Evolutionary conservation across 805 yeast genomes (phyloP).

Genomic region (Torulaspora microellipsoides): DNA sequence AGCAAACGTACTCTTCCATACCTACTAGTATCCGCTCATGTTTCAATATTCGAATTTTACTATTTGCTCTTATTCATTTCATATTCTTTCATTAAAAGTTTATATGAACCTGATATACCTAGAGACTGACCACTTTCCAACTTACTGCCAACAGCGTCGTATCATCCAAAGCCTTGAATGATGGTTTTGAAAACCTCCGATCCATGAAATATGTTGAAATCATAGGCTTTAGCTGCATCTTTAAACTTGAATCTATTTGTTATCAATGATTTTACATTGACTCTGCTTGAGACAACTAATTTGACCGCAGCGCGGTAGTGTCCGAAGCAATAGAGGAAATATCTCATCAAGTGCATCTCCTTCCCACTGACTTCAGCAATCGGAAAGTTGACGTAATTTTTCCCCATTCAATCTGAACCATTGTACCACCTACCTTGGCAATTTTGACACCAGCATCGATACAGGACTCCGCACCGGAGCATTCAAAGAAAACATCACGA

Average conservation of each 20-base stretch:
- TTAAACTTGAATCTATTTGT: conserved; percentile 69
- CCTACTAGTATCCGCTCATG: too few relatives aligned
- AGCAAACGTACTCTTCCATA: too few relatives aligned
- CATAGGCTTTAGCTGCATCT: conserved; percentile 73
- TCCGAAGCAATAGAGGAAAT: conserved; percentile 73
- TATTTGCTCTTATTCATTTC: too few relatives aligned
- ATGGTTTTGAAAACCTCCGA: conserved; percentile 66
- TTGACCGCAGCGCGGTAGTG: conserved; percentile 71
- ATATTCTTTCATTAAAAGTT: too few relatives aligned
- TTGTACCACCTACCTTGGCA: conserved; percentile 63
- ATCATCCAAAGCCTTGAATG: conserved; percentile 61
- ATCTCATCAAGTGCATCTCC: conserved; percentile 66
- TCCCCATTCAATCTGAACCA: conserved; percentile 85
- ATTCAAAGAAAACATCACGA: conserved; percentile 57
- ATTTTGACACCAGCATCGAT: conserved; percentile 61
- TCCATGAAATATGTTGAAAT: conserved; percentile 54
- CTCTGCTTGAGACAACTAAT: conserved; percentile 55
- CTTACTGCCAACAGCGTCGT: too few relatives aligned
- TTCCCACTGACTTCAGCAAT: conserved; percentile 61
- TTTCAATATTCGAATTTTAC: too few relatives aligned
- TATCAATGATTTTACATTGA: conserved; percentile 62
- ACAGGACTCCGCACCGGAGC: conserved; percentile 78
- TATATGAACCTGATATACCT: too few relatives aligned
- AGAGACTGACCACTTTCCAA: too few relatives aligned
- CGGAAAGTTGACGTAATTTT: conserved; percentile 64